Evolutionary conservation across 495 filamentous ascomycete genomes (phyloP).

Genomic region (Aspergillus nidulans): DNA sequence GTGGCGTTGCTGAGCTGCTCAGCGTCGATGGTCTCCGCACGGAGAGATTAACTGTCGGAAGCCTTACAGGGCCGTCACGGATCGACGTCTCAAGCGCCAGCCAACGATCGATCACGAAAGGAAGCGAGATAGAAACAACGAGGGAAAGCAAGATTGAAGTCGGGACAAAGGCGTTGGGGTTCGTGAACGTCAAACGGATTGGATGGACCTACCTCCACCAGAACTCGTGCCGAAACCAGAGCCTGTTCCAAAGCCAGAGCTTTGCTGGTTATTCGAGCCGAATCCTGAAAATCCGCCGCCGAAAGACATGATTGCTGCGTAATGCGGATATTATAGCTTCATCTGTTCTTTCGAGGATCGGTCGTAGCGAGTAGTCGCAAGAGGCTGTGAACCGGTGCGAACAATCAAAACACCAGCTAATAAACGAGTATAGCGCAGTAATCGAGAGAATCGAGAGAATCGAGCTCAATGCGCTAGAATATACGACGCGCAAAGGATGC

Average conservation of each 20-base stretch:
- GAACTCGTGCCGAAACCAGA: constrained; percentile 37
- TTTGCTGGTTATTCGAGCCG: constrained; percentile 56
- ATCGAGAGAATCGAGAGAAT: constrained; percentile 2
- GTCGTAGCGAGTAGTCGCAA: constrained; percentile 1
- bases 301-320: constrained; percentile 40
- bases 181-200: constrained; percentile 14
- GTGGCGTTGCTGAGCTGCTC: constrained; percentile 29
- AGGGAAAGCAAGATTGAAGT: constrained; percentile 12
- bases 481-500: constrained; percentile 11
- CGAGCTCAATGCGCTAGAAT: constrained; percentile 7
- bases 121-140: constrained; percentile 16
- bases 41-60: constrained; percentile 15
- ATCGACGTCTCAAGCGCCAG: constrained; percentile 36
- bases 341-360: constrained; percentile 26
- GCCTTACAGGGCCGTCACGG: constrained; percentile 26
- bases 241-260: constrained; percentile 45
- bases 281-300: constrained; percentile 49
- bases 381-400: constrained; percentile 3
- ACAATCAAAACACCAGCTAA: background rate
- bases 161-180: constrained; percentile 11
- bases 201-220: constrained; percentile 47
- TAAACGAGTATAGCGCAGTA: background rate
- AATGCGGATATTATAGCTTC: constrained; percentile 27
- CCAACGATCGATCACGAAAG: constrained; percentile 19
- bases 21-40: constrained; percentile 28